These are phyloP conservation scores for Solanum pimpinellifolium DNA, from an alignment of 257 asterid genomes.

Conservation along the genomic window DNA sequence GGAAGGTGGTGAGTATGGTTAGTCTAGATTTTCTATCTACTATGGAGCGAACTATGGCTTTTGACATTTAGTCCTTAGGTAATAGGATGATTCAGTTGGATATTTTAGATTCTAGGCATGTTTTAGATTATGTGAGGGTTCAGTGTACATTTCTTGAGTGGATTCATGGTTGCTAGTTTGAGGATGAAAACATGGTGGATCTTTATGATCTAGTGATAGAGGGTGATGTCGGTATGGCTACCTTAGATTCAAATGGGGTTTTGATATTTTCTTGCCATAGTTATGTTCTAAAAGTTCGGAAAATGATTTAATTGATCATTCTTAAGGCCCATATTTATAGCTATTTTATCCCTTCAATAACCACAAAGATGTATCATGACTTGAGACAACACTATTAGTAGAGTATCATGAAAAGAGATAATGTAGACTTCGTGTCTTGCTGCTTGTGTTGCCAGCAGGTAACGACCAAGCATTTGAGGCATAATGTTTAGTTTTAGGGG, in stretches of 20 bases:
- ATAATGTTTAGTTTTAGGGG: neutral
- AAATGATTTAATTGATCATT: neutral
- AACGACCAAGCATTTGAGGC: neutral
- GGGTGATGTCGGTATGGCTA: neutral
- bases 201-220: neutral
- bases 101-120: neutral
- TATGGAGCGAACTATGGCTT: neutral
- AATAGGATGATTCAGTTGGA: neutral
- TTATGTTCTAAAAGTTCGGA: neutral
- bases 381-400: too few relatives aligned
- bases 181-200: neutral
- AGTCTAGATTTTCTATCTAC: neutral
- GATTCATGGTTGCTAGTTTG: neutral
- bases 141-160: neutral
- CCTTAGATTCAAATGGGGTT: neutral
- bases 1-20: neutral
- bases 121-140: neutral
- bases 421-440: neutral
- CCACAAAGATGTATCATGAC: neutral
- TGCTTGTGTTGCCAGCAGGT: neutral
- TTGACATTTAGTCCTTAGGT: neutral
- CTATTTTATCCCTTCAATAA: neutral
- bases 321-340: neutral
- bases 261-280: neutral
- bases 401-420: neutral